phyloP scores from a whole-genome alignment of 768 basidiomycete genomes.

The Rhizopogon vinicolor region DNA sequence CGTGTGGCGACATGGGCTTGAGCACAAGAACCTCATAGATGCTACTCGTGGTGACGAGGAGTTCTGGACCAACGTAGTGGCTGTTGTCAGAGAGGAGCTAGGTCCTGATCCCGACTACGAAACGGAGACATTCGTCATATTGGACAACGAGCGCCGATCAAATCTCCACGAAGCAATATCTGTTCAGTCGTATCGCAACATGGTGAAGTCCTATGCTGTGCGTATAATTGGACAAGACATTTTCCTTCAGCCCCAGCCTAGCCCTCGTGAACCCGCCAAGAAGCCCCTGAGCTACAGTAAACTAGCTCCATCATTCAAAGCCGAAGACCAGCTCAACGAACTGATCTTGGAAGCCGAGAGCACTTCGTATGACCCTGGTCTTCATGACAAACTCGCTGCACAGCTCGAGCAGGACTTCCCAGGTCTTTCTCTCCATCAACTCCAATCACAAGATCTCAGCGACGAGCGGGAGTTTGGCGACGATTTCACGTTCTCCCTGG shows the following conservation, averaged over 20 bases:
- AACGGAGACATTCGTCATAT: constrained; percentile 40
- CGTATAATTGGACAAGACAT: constrained; percentile 75
- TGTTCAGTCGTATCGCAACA: constrained; percentile 60
- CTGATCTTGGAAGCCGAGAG: constrained; percentile 65
- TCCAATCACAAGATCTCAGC: constrained; percentile 57
- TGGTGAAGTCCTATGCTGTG: constrained; percentile 70
- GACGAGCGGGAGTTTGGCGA: constrained; percentile 78
- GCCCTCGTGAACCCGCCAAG: constrained; percentile 27
- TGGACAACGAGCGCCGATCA: constrained; percentile 39
- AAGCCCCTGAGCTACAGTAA: constrained; percentile 60
- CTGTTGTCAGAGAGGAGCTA: constrained; percentile 62
- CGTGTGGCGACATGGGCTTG: constrained; percentile 76
- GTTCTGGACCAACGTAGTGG: constrained; percentile 71
- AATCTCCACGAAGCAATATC: constrained; percentile 58
- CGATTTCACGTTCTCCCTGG: constrained; percentile 66
- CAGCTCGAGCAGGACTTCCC: constrained; percentile 49
- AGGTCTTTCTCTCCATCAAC: constrained; percentile 57
- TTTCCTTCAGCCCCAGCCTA: constrained; percentile 48
- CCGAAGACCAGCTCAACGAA: constrained; percentile 61
- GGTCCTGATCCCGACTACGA: constrained; percentile 71
- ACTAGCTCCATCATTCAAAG: constrained; percentile 52
- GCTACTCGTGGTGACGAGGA: constrained; percentile 47
- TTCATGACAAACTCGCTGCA: constrained; percentile 60
- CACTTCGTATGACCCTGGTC: constrained; percentile 64
- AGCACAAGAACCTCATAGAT: constrained; percentile 61